These are phyloP conservation scores for Murraya koenigii DNA, from an alignment of 345 rosid genomes.

Conservation along the genomic window DNA sequence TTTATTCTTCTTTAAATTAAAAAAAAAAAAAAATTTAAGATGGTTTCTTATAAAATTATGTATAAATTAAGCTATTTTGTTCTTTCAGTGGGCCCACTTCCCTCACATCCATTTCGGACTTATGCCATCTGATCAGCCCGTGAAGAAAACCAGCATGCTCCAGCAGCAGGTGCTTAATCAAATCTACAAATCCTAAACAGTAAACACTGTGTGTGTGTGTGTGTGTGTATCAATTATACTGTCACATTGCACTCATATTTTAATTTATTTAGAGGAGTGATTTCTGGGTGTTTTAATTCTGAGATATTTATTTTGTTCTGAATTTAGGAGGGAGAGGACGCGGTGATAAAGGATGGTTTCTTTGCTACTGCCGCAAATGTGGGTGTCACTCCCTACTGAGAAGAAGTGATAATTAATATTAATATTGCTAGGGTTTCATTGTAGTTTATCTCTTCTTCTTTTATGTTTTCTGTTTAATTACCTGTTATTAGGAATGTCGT, in stretches of 20 bases:
- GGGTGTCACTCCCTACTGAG: slow-evolving; percentile 67
- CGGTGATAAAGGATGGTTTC: slow-evolving; percentile 74
- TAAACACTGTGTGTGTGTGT: no score
- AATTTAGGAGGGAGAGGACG: slow-evolving; percentile 72
- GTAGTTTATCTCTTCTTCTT: not conserved
- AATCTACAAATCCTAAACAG: slow-evolving; percentile 1
- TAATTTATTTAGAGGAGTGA: not conserved
- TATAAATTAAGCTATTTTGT: not conserved
- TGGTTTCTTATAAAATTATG: not conserved
- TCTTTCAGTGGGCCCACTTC: slow-evolving; percentile 93
- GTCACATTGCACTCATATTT: not conserved
- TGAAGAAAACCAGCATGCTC: slow-evolving; percentile 74
- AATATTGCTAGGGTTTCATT: slow-evolving; percentile 9
- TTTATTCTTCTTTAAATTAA: slow-evolving; percentile 1
- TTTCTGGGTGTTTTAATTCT: not conserved
- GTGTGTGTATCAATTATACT: not conserved
- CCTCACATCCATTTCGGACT: slow-evolving; percentile 98
- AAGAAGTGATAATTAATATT: not conserved
- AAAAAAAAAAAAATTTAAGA: no score
- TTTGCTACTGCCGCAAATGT: slow-evolving; percentile 64
- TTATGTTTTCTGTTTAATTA: not conserved
- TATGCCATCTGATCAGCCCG: slow-evolving; percentile 87
- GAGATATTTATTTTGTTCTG: no score
- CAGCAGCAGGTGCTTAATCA: slow-evolving; percentile 62
- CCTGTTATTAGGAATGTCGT: not conserved